Conservation (phyloP, 345 rosid genomes). For the Kandelia obovata region DNA sequence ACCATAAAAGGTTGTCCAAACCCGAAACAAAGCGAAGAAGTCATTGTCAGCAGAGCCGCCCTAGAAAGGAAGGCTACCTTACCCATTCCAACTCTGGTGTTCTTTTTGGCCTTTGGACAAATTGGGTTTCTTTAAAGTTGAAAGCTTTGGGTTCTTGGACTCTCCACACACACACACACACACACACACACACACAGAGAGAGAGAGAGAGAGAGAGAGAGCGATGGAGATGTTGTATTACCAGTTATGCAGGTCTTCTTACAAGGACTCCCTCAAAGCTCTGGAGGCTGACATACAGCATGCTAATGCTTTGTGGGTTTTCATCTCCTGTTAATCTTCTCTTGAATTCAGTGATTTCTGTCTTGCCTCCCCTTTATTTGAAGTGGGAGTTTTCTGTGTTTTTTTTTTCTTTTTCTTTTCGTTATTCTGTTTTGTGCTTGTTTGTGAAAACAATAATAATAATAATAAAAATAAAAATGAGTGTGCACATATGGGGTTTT, state of each 20-base stretch:
- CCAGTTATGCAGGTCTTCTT: slow-evolving; percentile 25
- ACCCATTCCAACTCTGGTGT: background rate
- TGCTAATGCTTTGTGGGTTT: slow-evolving; percentile 84
- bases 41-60: slow-evolving; percentile 16
- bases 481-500: slow-evolving; percentile 3
- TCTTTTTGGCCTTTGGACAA: background rate
- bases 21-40: background rate
- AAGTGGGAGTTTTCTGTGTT: slow-evolving; percentile 9
- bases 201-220: background rate
- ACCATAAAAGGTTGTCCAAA: slow-evolving; percentile 10
- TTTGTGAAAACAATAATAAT: background rate
- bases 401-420: background rate
- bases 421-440: background rate
- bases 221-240: slow-evolving; percentile 28
- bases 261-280: slow-evolving; percentile 70
- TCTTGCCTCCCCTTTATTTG: background rate
- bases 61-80: slow-evolving; percentile 2
- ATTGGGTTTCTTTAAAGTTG: slow-evolving; percentile 8
- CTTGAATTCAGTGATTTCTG: background rate
- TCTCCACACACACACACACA: no score
- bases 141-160: background rate
- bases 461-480: no score
- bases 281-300: slow-evolving; percentile 83
- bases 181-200: no score
- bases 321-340: background rate